A percentile compares a stretch with the other conserved stretches of the same genome.
phyloP scores from a whole-genome alignment of 2,329 filamentous ascomycete species.

The Colletotrichum spinosum region DNA sequence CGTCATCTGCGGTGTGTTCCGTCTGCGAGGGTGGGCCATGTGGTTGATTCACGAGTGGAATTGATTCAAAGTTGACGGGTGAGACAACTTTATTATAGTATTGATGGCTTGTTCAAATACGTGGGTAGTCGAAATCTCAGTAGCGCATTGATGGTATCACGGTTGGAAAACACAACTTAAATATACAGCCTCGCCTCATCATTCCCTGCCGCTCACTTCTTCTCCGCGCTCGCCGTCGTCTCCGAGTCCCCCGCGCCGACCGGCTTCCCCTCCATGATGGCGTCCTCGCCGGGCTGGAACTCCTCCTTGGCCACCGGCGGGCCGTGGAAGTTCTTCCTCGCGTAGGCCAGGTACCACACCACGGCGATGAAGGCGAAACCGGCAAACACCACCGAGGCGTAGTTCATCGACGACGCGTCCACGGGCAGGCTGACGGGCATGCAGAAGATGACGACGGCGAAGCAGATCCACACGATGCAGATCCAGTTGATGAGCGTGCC shows the following conservation, averaged over 20 bases:
- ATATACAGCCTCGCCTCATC: background rate
- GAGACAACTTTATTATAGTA: too few species aligned
- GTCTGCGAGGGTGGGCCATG: too few species aligned
- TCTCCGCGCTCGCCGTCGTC: slow-evolving; percentile 31
- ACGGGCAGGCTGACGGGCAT: slow-evolving; percentile 76
- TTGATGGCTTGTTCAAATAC: background rate
- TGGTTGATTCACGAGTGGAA: too few species aligned
- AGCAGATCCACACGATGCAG: slow-evolving; percentile 76
- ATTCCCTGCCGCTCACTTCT: slow-evolving; percentile 8
- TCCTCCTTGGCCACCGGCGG: slow-evolving; percentile 55
- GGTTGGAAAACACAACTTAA: background rate
- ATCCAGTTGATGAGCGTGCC: slow-evolving; percentile 76
- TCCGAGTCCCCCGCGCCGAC: slow-evolving; percentile 17
- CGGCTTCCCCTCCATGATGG: slow-evolving; percentile 32
- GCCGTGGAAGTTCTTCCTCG: slow-evolving; percentile 72
- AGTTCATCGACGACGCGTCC: slow-evolving; percentile 70
- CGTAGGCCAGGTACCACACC: slow-evolving; percentile 72
- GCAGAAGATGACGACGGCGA: slow-evolving; percentile 80
- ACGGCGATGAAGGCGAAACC: slow-evolving; percentile 71
- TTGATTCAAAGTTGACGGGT: too few species aligned
- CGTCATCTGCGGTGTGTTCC: too few species aligned
- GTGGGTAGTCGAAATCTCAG: background rate
- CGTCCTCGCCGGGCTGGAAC: slow-evolving; percentile 37
- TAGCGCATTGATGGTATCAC: background rate
- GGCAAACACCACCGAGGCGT: slow-evolving; percentile 74